These are phyloP conservation scores for Potentilla sterilis DNA, from an alignment of 306 rosid genomes.

Conservation along the genomic window DNA sequence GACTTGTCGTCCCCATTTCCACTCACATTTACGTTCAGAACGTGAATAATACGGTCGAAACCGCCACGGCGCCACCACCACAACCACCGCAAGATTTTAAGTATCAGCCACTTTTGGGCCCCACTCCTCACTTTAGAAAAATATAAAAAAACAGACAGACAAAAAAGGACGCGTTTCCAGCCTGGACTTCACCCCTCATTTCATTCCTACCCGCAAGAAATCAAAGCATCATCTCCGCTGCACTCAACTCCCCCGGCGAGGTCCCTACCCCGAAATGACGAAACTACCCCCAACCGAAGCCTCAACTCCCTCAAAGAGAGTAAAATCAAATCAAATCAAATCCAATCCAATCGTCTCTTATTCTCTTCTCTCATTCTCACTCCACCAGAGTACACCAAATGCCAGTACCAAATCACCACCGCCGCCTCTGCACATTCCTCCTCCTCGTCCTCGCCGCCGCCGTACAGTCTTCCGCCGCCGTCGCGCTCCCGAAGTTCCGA, in stretches of 20 bases:
- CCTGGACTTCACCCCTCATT: slow-evolving; percentile 36
- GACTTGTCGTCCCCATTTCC: neutral
- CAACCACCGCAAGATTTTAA: neutral
- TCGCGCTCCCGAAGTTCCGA: slow-evolving; percentile 45
- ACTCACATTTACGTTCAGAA: neutral
- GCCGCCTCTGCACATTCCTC: neutral
- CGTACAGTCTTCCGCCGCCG: neutral
- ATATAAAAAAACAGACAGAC: neutral
- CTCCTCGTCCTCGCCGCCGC: slow-evolving; percentile 13
- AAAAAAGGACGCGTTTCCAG: slow-evolving; percentile 46
- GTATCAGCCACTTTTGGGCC: neutral
- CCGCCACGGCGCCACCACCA: neutral
- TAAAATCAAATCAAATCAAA: no score
- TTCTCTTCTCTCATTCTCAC: neutral
- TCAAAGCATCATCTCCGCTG: neutral
- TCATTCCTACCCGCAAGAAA: neutral
- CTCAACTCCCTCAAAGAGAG: no score
- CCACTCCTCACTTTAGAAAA: neutral
- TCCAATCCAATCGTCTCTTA: no score
- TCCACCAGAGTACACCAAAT: slow-evolving; percentile 15
- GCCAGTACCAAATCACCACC: slow-evolving; percentile 33
- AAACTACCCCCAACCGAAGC: neutral
- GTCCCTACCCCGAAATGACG: neutral
- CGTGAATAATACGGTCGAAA: neutral
- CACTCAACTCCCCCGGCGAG: neutral